Conservation (phyloP, 2,329 filamentous ascomycete genomes). For the Exophiala oligosperma region DNA sequence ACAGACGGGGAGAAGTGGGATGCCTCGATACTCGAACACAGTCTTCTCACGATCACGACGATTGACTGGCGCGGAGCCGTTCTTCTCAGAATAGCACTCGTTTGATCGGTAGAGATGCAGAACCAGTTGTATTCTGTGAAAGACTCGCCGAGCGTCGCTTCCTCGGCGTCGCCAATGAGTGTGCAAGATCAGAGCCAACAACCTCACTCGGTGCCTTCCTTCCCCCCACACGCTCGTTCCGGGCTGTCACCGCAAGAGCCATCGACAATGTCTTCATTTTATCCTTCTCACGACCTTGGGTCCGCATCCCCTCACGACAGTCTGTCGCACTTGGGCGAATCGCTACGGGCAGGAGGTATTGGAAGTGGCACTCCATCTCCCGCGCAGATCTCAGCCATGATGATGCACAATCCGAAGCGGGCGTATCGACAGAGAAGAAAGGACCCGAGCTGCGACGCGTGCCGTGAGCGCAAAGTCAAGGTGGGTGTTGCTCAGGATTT, state of each 20-base stretch:
- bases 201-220: conserved; percentile 6
- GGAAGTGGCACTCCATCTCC: conserved; percentile 19
- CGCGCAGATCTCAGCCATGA: conserved; percentile 43
- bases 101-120: conserved; percentile 9
- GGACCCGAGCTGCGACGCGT: conserved; percentile 96
- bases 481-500: conserved; percentile 34
- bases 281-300: conserved; percentile 42
- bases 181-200: conserved; percentile 11
- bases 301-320: conserved; percentile 42
- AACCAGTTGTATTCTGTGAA: conserved; percentile 10
- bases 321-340: conserved; percentile 37
- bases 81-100: neutral
- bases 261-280: conserved; percentile 27
- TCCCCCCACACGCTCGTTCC: conserved; percentile 8
- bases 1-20: conserved; percentile 9
- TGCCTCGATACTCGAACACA: conserved; percentile 8
- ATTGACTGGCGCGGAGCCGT: neutral
- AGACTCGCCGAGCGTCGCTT: conserved; percentile 13
- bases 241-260: conserved; percentile 12
- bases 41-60: neutral
- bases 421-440: conserved; percentile 94
- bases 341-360: conserved; percentile 14
- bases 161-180: conserved; percentile 10
- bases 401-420: conserved; percentile 76
- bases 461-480: conserved; percentile 76